Base-by-base conservation (phyloP, 371 early-diverging fungal species). In the Mucor indicus region DNA sequence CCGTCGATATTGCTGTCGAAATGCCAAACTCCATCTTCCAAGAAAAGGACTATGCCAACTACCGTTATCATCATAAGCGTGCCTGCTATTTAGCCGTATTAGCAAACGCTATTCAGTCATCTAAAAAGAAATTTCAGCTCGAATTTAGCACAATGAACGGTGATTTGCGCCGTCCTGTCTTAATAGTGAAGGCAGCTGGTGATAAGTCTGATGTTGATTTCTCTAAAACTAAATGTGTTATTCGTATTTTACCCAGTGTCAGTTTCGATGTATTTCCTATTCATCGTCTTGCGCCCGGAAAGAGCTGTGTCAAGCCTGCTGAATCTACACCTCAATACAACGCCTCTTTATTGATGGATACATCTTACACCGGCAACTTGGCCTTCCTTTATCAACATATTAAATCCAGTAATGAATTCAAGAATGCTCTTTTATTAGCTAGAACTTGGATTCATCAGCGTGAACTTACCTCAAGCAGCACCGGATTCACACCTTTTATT, bases 41-140 rank as follows among this genome's bases (percentile, higher is more conserved):
- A 58, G 94, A 96, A 44, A 93, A 95, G 61, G 98, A 98, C 62
- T 80, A 87, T 54, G 58, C 94, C 62, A 96, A 98, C 77, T 80
- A 89, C 64, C 81, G 96, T 40, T 98, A 98, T 64, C 91, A 94
- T 56, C 81, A 95, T 70, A 98, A 98, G 63, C 85, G 98, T 35
- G 89, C 95, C 0, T 95, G 86, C 58, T 98, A 94, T 61, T 67
- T 97, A 29, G 80, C 93, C 1, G 79, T 78, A 10, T 64, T 89
- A 22, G 79, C 83, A 1, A 52, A 62, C 10, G 75, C 79, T 1
- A 63, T 87, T 27, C 45, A 64, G 22, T 61, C 71, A 10, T 74
- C 79, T 12, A 73, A 75, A n/a, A 67, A 81, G 19, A 72, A 65
- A 9, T 77, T 86, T 41, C 50, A 64, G 4, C 47, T 88, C 10